Base-by-base conservation (phyloP, 1,284 basidiomycete genomes). In the Fomitopsis betulina region DNA sequence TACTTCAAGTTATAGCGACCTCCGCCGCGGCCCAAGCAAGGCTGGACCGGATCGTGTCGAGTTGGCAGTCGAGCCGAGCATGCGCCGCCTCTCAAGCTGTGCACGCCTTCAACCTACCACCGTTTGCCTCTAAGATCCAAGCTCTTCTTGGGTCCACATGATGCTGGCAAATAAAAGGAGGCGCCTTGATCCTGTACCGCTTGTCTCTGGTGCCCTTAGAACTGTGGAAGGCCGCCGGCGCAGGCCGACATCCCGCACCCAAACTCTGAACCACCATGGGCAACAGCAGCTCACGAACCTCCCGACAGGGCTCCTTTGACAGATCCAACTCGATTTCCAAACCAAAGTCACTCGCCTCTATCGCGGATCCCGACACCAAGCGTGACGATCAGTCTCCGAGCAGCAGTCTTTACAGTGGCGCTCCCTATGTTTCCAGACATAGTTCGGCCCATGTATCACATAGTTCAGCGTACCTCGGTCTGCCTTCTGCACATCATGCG, bases 201-300 rank as follows among this genome's bases (percentile, higher is more conserved):
- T 32, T 47, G 5, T 5, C 45, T 43, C 3, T 13, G n/a, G 42
- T 12, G 13, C 15, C 27, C 12, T 47, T 47, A 47, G 27, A 47
- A 47, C 17, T 27, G 30, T 47, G 45, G 25, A 30, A 3, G 13
- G 45, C 13, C 27, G 15, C 5, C 9, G n/a, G n/a, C n/a, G 27
- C 25, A 47, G 17, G 6, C 45, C 45, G 15, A 23, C 23, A 7
- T 47, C 45, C 5, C 42, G 42, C 42, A 10, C 42, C 19, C 23
- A 45, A 8, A 21, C 42, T 27, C 53, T 39, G 10, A 21, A 43
- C 25, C 38, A 55, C 37, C 51, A 67, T 67, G 65, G 65, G 65
- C 47, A 62, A 58, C 60, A 42, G 50, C 9, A 58, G 57, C 32
- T 65, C 65, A 17, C 62, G 59, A 50, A 50, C 61, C 2, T 55